These are phyloP conservation scores for Pythium phragmiticola DNA, from an alignment of 352 stramenopile genomes.

Conservation along the genomic window DNA sequence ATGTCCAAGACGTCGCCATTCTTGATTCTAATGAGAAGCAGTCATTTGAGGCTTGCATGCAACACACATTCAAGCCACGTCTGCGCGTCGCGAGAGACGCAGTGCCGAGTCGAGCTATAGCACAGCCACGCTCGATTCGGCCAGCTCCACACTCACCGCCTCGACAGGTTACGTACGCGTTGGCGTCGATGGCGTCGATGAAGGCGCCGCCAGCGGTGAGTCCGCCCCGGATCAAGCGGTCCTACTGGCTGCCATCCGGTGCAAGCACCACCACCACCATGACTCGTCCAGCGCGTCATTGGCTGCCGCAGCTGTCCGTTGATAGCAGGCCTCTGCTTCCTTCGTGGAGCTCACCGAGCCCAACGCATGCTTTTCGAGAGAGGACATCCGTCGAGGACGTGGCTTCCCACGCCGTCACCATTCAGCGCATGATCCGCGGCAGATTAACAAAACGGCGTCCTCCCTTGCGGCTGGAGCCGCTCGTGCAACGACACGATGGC, in stretches of 20 bases:
- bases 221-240: conserved; percentile 43
- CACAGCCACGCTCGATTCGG: neutral
- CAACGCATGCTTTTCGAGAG: neutral
- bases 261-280: conserved; percentile 3
- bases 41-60: neutral
- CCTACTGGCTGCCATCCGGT: conserved; percentile 69
- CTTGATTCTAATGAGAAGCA: neutral
- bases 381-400: neutral
- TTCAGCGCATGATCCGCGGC: conserved; percentile 17
- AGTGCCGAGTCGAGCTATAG: neutral
- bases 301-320: conserved; percentile 7
- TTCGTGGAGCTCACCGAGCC: neutral
- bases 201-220: conserved; percentile 9
- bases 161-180: conserved; percentile 2
- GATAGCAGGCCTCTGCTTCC: neutral
- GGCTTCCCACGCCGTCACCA: conserved; percentile 5
- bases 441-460: conserved; percentile 10
- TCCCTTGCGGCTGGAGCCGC: conserved; percentile 13
- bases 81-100: neutral
- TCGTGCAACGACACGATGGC: conserved; percentile 1
- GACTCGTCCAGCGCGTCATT: neutral
- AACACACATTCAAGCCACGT: neutral
- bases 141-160: neutral
- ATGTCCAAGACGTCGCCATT: neutral
- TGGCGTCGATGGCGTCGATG: conserved; percentile 27